A percentile compares a stretch with the other conserved stretches of the same genome.
Evolutionary conservation across 257 asterid genomes (phyloP).

Genomic region (Vinca minor): DNA sequence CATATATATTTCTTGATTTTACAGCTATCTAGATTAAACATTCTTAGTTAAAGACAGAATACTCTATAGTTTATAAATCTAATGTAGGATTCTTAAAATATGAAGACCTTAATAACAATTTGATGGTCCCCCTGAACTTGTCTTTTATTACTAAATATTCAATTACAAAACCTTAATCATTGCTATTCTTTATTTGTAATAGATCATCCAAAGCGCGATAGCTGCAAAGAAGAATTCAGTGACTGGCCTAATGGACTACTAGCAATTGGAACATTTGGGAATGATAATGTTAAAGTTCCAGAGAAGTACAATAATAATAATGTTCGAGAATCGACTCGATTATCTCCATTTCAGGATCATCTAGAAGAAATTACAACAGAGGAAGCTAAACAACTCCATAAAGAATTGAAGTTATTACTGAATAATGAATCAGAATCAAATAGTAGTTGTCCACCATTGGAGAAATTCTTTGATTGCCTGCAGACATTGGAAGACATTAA

Average conservation of each 20-base stretch:
- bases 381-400: slow-evolving; percentile 30
- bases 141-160: too few species aligned
- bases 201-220: slow-evolving; percentile 23
- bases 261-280: slow-evolving; percentile 82
- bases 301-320: slow-evolving; percentile 11
- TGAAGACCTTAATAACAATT: too few species aligned
- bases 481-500: slow-evolving; percentile 15
- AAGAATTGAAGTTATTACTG: slow-evolving; percentile 23
- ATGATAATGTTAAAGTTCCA: slow-evolving; percentile 21
- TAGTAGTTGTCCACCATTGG: slow-evolving; percentile 17
- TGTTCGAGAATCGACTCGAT: slow-evolving; percentile 8
- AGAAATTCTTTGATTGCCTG: slow-evolving; percentile 32
- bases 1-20: not conserved
- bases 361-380: slow-evolving; percentile 17
- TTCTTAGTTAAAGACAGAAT: too few species aligned
- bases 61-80: too few species aligned
- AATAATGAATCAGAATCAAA: slow-evolving; percentile 26
- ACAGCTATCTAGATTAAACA: too few species aligned
- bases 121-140: too few species aligned
- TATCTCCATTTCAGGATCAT: slow-evolving; percentile 14
- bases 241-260: slow-evolving; percentile 73
- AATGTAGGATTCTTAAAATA: too few species aligned
- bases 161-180: too few species aligned
- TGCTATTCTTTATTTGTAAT: not conserved
- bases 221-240: slow-evolving; percentile 54